Base-by-base conservation (phyloP, 2,329 filamentous ascomycete genomes). In the Cryphonectria japonica region DNA sequence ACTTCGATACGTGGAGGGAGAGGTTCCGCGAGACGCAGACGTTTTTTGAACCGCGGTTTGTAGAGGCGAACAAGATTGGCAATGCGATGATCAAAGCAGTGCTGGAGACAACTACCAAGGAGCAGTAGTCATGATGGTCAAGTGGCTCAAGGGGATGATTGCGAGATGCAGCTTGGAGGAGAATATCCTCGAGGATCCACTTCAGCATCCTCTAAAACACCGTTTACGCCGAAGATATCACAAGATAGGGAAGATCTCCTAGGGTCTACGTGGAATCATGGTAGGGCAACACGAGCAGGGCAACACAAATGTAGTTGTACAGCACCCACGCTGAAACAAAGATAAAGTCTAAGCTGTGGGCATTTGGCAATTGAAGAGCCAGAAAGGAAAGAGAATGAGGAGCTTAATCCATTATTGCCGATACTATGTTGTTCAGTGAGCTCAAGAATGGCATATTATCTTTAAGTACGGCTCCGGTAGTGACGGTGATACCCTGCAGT, bases 81-180 rank as follows among this genome's bases (percentile, higher is more conserved):
- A 97, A 98, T 79, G 92, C 95, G 79, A 99, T 99, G 96, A 97
- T 99, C 82, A 94, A 92, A 85, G 96, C 94, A 61, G 96, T 99
- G 77, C 82, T 98, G 75, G 93, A 95, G 82, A 95, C 93, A 82
- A 95, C 93, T 80, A 92, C 91, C 2, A 68, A 62, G 41, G 59
- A 63, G 46, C 19, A 68, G 19, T 8, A n/a, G 46, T n/a, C 2
- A 22, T 50, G 3, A 19, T n/a, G 46, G 4, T 8, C n/a, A 1
- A 8, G 29, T 16, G 52, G 54, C 39, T n/a, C 14, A 14, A 46
- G 32, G 11, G 2, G 39, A 29, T 43, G 61, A 39, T 9, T 26
- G 14, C 61, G 13, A 22, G 59, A 32, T 34, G 37, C 16, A 16
- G 8, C 52, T 13, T 0, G 52, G 52, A 6, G 9, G 52, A 57